Evolutionary conservation across 1,139 yeast species (phyloP), one percentile per base, ranked within the genome.

Genomic region (Citeromyces hawaiiensis): DNA sequence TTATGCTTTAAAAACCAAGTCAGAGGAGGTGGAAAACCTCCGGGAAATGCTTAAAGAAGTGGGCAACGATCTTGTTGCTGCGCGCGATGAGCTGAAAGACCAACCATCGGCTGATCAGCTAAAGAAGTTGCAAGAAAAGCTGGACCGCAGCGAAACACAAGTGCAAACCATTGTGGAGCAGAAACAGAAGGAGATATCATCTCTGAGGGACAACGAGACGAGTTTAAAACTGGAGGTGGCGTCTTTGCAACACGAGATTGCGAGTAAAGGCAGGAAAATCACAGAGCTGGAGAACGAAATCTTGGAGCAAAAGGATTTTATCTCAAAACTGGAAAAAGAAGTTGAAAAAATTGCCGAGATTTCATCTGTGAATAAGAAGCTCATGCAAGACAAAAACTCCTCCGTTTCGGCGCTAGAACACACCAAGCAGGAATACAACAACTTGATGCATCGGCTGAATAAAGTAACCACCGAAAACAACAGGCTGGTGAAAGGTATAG

Each of bases 1-100:
- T 30, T 43, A 53, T 25, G 19, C 35, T 13, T 17, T 33, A 2
- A 13, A 17, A n/a, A 13, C n/a, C 21, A 68, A 67, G 43, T 44
- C 48, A 7, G 80, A 75, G 38, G 83, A 78, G 45, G 61, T 76
- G 17, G 79, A 72, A 33, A 63, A 61, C 38, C 65, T 82, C 40
- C 70, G 79, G 46, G 95, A 83, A 43, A 81, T 77, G 82, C 57
- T 86, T 38, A 71, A 70, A 47, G 75, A 72, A 39, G 68, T 86
- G 16, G 95, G 95, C 1, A 72, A 81, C 49, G 93, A 83, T 39
- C 63, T 85, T 19, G 93, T 85, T 0, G 61, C 64, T 2, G 66
- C 76, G 0, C 65, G 65, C 44, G 77, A 70, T 34, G 55, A 60
- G 21, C 36, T 19, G 7, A 19, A 19, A 7, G 21, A 19, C 4